Base-by-base conservation (phyloP, 1,284 basidiomycete species). In the Leccinum brunneo-olivaceum region DNA sequence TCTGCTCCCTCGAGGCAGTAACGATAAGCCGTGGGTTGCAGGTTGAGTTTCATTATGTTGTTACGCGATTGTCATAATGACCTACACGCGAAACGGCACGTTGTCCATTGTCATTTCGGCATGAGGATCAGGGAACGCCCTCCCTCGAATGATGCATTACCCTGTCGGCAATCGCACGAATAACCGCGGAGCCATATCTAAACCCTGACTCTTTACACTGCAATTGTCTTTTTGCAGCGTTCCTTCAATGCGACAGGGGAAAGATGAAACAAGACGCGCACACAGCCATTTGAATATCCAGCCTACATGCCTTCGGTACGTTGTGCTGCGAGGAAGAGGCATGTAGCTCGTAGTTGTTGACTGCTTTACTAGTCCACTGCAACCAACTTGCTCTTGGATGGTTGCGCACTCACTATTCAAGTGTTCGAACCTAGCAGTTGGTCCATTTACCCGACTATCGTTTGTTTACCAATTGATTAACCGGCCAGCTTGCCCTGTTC, bases 71-170 rank as follows among this genome's bases (percentile, higher is more conserved):
- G 18, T 9, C 27, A 37, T 18, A 6, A 34, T 38, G 40, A 29
- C 28, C 19, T 37, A 38, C 35, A 20, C 18, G 12, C 29, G 14
- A 39, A 25, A 19, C 28, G 40, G 30, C 34, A 39, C 20, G 34
- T 30, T 41, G 21, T 11, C 16, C 24, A 28, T 34, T 30, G 16
- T 30, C 27, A 34, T 49, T 27, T 49, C 20, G 28, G 29, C 20
- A 34, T 41, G 50, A 48, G 55, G 54, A 55, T 60, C 50, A 43
- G 44, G 55, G 43, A 46, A 34, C 6, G 36, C 34, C 41, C 40
- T 39, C 15, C 41, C 40, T 39, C 15, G 27, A 41, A 34, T 9
- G 16, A 44, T 43, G 45, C 39, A 45, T 33, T 34, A 16, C 29
- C 23, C 33, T 18, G 37, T 54, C 37, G 44, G 43, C 15, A 45